A percentile compares a stretch with the other conserved stretches of the same genome.
Evolutionary conservation across 768 basidiomycete species (phyloP).

Genomic region (Cystobasidium onofrii): DNA sequence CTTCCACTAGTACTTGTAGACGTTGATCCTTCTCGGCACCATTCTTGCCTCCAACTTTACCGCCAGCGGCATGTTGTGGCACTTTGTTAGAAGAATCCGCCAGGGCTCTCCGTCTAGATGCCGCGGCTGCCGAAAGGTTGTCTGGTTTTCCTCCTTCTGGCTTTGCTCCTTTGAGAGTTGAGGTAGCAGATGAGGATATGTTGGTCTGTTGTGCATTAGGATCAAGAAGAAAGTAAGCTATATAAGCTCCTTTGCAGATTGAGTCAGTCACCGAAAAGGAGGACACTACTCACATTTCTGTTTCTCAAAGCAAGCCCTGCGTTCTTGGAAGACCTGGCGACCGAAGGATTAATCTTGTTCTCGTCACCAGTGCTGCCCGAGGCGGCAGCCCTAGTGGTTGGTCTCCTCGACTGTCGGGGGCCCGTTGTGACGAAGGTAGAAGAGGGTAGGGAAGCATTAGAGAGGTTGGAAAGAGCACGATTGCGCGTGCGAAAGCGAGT

Average conservation of each 20-base stretch:
- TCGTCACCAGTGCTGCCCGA: constrained; percentile 15
- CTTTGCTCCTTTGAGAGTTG: constrained; percentile 14
- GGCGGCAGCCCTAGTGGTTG: constrained; percentile 8
- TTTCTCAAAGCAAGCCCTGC: constrained; percentile 11
- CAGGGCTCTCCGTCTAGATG: constrained; percentile 8
- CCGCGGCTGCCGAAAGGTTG: neutral
- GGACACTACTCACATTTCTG: neutral
- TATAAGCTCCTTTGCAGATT: no score
- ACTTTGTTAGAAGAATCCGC: constrained; percentile 30
- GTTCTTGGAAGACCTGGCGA: constrained; percentile 18
- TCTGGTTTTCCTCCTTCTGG: constrained; percentile 2
- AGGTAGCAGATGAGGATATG: neutral
- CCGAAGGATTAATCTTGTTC: neutral
- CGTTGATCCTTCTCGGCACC: neutral
- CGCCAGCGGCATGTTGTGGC: constrained; percentile 12
- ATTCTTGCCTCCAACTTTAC: neutral
- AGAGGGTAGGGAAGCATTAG: neutral
- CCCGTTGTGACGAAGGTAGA: neutral
- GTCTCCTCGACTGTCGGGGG: constrained; percentile 1
- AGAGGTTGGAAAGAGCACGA: neutral
- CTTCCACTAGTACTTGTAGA: neutral
- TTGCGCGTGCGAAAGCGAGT: constrained; percentile 9
- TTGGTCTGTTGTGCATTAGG: neutral
- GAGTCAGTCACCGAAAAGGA: neutral
- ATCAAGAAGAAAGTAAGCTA: neutral